These are phyloP conservation scores for Paecilomyces sp. DNA, from an alignment of 2,329 filamentous ascomycete genomes.

Conservation along the genomic window DNA sequence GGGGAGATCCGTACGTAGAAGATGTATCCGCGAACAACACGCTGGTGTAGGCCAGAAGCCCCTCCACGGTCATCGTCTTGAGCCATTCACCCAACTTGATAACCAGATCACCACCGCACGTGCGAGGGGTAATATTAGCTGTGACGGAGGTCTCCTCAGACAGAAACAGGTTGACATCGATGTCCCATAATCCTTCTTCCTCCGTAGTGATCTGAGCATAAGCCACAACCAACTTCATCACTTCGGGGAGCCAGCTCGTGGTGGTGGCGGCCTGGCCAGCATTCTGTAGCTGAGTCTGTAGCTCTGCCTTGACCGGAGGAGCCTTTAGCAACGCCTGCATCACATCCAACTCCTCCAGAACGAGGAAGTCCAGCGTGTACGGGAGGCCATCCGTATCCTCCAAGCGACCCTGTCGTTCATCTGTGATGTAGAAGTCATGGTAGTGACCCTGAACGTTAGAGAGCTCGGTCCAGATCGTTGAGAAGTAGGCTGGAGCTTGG, in stretches of 20 bases:
- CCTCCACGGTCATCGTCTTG: constrained; percentile 65
- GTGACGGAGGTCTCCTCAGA: constrained; percentile 93
- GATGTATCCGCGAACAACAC: constrained; percentile 55
- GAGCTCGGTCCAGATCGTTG: constrained; percentile 83
- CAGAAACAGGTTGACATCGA: constrained; percentile 90
- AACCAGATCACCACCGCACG: constrained; percentile 82
- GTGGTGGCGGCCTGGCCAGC: constrained; percentile 52
- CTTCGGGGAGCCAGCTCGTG: constrained; percentile 75
- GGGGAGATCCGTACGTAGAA: constrained; percentile 22
- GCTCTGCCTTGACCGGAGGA: constrained; percentile 77
- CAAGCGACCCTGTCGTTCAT: constrained; percentile 77
- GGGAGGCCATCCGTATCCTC: constrained; percentile 89
- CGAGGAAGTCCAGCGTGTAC: constrained; percentile 87
- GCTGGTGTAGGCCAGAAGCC: constrained; percentile 69
- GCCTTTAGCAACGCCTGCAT: constrained; percentile 86
- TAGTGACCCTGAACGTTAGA: constrained; percentile 65
- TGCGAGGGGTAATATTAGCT: constrained; percentile 91
- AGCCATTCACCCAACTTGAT: constrained; percentile 94
- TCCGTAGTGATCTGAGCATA: constrained; percentile 89
- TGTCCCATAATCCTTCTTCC: constrained; percentile 92
- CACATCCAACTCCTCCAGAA: constrained; percentile 91
- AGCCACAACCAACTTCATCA: constrained; percentile 75
- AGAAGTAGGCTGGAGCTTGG: constrained; percentile 76
- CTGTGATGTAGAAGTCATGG: constrained; percentile 75
- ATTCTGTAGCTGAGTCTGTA: constrained; percentile 69